Base-by-base conservation (phyloP, 306 rosid genomes). In the Elaeagnus macrophylla region DNA sequence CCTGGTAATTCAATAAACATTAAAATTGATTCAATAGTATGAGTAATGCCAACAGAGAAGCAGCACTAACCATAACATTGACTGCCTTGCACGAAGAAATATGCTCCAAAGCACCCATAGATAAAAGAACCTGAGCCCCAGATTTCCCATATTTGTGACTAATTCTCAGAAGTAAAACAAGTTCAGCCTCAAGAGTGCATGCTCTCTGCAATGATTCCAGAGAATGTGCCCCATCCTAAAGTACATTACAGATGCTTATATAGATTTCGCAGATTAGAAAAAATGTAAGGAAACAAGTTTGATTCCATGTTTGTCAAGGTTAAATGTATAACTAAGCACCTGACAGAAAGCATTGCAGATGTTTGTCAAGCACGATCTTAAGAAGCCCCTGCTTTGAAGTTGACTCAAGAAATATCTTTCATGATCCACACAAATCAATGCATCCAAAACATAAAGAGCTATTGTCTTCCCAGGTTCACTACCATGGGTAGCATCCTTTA, bases 381-480 rank as follows among this genome's bases (percentile, higher is more conserved):
- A 65, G 71, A 91, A 86, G 16, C 93, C 95, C 77, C 96, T 83
- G 81, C 94, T 86, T 61, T 91, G 97, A 51, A 86, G 95, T 65
- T 84, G 96, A 72, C 72, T 65, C 64, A 91, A 68, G 82, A 91
- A 91, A 80, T 72, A 86, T 70, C 72, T 74, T 37, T 86, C 95
- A 71, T 84, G 95, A 74, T 91, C 97, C 37, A 86, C 74, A 69
- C 86, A 83, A 65, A 91, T 76, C 77, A 91, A 71, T 40, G 93
- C 91, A 72, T 91, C 97, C 65, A 91, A 66, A 61, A 86, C 86
- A 70, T 86, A 91, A 20, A 83, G 85, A 37, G 97, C 49, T 54
- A 84, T 77, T 5, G 94, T 87, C 74, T 86, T 91, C 71, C 97
- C 97, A 54, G 88, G 93, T 73, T 91, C 97, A 71, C 96, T 82